Evolutionary conservation across 108 stramenopile species (phyloP).

Genomic region (Nitzschia putrida): DNA sequence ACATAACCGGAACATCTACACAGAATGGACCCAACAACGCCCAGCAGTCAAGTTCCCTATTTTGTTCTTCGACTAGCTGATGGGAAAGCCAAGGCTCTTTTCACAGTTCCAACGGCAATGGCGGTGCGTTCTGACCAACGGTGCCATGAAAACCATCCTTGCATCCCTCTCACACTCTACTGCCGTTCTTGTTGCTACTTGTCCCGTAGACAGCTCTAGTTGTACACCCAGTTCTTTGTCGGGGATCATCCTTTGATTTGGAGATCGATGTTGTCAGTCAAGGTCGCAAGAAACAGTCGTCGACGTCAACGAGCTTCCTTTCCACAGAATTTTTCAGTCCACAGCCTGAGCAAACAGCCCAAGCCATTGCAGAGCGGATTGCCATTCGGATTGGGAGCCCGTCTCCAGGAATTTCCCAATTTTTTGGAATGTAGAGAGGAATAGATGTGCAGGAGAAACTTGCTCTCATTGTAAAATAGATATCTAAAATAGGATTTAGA

Average conservation of each 20-base stretch:
- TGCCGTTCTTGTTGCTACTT: background rate
- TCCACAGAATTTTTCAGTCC: constrained; percentile 40
- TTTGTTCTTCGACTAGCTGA: constrained; percentile 33
- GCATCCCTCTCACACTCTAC: background rate
- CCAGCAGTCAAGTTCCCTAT: constrained; percentile 29
- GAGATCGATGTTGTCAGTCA: constrained; percentile 33
- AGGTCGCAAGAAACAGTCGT: constrained; percentile 7
- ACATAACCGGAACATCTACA: no score
- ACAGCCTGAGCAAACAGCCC: constrained; percentile 39
- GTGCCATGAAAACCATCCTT: background rate
- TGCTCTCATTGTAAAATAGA: background rate
- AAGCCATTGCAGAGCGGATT: constrained; percentile 35
- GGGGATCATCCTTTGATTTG: constrained; percentile 38
- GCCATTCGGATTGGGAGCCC: constrained; percentile 33
- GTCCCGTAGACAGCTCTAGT: constrained; percentile 13
- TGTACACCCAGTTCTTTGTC: constrained; percentile 34
- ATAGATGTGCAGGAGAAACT: no score
- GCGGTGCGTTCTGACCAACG: constrained; percentile 9
- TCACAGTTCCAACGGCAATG: constrained; percentile 31
- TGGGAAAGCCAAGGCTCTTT: constrained; percentile 33
- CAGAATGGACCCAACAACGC: constrained; percentile 1
- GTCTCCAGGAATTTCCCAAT: constrained; percentile 9
- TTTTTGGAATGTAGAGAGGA: constrained; percentile 12
- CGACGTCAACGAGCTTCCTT: constrained; percentile 20
- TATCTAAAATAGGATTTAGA: background rate